Evolutionary conservation across 73 alveolate genomes (phyloP).

Genomic region (Effrenium voratum): DNA sequence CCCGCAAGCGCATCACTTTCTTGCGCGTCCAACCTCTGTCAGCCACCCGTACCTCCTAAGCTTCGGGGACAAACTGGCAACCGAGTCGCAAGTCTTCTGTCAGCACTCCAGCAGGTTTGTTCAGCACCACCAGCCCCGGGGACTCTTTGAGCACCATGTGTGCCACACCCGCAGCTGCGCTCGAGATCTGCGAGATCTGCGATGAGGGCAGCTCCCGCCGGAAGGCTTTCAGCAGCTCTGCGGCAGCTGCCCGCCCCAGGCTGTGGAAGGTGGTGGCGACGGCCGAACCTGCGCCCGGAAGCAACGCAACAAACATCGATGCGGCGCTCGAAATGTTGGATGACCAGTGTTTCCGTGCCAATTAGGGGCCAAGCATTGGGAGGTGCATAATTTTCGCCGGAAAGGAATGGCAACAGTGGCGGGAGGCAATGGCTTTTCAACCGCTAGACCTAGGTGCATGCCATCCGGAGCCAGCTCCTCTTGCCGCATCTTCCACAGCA

Average conservation of each 20-base stretch:
- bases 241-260: constrained; percentile 18
- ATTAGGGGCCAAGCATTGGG: too few relatives aligned
- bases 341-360: too few relatives aligned
- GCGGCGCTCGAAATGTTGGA: too few relatives aligned
- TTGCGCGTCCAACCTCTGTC: not conserved
- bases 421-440: not conserved
- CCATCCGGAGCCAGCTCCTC: not conserved
- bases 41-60: not conserved
- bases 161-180: not conserved
- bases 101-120: constrained; percentile 72
- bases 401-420: too few relatives aligned
- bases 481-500: not conserved
- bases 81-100: constrained; percentile 52
- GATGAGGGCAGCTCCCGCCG: not conserved
- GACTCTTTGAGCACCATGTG: too few relatives aligned
- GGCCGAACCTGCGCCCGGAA: too few relatives aligned
- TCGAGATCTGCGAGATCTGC: not conserved
- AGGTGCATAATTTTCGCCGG: too few relatives aligned
- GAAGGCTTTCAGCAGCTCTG: not conserved
- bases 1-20: not conserved
- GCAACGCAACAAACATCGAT: too few relatives aligned
- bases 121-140: constrained; percentile 40
- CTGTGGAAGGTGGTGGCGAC: too few relatives aligned
- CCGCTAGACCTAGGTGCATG: constrained; percentile 16
- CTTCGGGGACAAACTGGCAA: not conserved